Evolutionary conservation across 805 yeast genomes (phyloP).

Genomic region (Maudiozyma serrabonitensis): DNA sequence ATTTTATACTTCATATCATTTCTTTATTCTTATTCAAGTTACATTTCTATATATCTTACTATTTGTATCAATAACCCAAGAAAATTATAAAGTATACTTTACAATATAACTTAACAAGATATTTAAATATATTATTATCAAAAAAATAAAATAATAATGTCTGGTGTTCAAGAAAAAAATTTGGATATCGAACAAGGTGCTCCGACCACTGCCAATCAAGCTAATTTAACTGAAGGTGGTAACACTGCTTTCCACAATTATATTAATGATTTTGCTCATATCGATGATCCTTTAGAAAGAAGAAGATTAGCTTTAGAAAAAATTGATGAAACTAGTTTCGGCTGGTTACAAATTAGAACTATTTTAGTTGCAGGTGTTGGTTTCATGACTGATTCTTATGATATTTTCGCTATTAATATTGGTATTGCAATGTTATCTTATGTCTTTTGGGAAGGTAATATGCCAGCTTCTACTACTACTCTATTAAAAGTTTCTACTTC

Average conservation of each 20-base stretch:
- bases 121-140: no score
- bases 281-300: conserved; percentile 79
- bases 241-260: conserved; percentile 81
- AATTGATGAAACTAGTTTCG: conserved; percentile 68
- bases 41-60: no score
- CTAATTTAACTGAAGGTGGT: conserved; percentile 52
- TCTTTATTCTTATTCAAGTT: no score
- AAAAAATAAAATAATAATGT: no score
- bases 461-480: conserved; percentile 67
- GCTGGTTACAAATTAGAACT: conserved; percentile 78
- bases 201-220: background rate
- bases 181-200: no score
- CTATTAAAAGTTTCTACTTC: conserved; percentile 81
- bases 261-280: conserved; percentile 68
- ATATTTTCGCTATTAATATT: conserved; percentile 81
- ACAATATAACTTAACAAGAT: no score
- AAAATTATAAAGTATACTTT: no score
- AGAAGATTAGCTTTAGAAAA: conserved; percentile 75
- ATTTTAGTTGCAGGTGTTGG: conserved; percentile 88
- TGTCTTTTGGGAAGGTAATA: conserved; percentile 56
- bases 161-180: no score
- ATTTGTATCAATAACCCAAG: no score
- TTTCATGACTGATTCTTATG: conserved; percentile 87
- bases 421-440: conserved; percentile 70
- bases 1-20: no score